These are phyloP conservation scores for Paramecium octaurelia DNA, from an alignment of 73 alveolate genomes.

Conservation along the genomic window DNA sequence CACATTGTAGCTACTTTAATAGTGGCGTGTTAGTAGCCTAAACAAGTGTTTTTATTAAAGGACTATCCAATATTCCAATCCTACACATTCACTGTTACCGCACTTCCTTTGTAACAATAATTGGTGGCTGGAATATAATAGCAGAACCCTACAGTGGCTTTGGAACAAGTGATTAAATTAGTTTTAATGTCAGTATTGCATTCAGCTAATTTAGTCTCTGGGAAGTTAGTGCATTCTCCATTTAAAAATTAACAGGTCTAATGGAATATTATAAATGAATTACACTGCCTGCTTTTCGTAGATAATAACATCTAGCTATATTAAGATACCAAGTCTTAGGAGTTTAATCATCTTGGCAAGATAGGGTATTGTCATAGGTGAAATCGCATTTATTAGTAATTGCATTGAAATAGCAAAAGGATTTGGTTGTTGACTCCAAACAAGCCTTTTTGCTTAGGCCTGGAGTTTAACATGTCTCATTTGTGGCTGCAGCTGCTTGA, in stretches of 20 bases:
- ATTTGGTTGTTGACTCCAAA: not conserved
- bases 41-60: not conserved
- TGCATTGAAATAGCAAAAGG: not conserved
- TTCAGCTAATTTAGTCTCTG: not conserved
- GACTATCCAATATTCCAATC: not conserved
- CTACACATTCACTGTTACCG: not conserved
- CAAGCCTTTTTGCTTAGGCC: not conserved
- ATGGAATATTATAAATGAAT: not conserved
- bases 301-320: not conserved
- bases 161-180: not conserved
- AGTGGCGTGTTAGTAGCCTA: not conserved
- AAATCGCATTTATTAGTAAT: not conserved
- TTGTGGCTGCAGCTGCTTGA: not conserved
- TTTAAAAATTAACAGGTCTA: not conserved
- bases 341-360: not conserved
- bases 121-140: not conserved
- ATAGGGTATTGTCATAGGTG: not conserved
- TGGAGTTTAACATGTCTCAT: not conserved
- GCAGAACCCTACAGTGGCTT: not conserved
- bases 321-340: not conserved
- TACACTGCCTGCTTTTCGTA: not conserved
- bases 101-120: not conserved
- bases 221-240: not conserved
- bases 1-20: not conserved
- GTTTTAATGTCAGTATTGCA: not conserved